Base-by-base conservation (phyloP, 1,139 yeast genomes). In the Geotrichum europaeum region DNA sequence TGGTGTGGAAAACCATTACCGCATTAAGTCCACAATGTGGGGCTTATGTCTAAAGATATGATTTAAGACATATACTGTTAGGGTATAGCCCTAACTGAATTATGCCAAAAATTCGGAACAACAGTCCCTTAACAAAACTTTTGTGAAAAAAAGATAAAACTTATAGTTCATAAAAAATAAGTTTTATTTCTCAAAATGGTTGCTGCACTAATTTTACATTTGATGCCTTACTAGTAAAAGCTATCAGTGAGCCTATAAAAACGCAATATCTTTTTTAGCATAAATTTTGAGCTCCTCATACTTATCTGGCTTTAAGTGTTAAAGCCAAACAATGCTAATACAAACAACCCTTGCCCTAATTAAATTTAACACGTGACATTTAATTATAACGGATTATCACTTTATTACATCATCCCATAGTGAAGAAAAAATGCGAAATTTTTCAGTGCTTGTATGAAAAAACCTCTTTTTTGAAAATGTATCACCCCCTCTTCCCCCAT, bases 381-480 rank as follows among this genome's bases (percentile, higher is more conserved):
- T 4, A 34, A 2, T 3, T n/a, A 30, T 3, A 25, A 30, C 10
- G 7, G 50, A 15, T 53, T 53, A 53, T 34, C 25, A 10, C 15
- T 47, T 54, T 24, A 18, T 54, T 54, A 54, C 36, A 20, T 54
- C 51, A 54, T 25, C 30, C 9, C 20, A 43, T 3, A 32, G 20
- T 7, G 36, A 20, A 7, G 34, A 53, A 53, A 53, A 40, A 43
- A 28, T 28, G 51, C 34, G 40, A 54, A 54, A 51, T 51, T 58
- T 58, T 52, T 24, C 60, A 43, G 36, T 45, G 54, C 32, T 59
- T 52, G 40, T 49, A 55, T 20, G 53, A 51, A 45, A 24, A 18
- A 45, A 54, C 51, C 57, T 47, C 52, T 47, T 34, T 51, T 30
- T 51, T 32, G 15, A 30, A 51, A 40, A 40, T 7, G 47, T 40